Base-by-base conservation (phyloP, 345 rosid species). In the Eucalyptus lansdowneana region DNA sequence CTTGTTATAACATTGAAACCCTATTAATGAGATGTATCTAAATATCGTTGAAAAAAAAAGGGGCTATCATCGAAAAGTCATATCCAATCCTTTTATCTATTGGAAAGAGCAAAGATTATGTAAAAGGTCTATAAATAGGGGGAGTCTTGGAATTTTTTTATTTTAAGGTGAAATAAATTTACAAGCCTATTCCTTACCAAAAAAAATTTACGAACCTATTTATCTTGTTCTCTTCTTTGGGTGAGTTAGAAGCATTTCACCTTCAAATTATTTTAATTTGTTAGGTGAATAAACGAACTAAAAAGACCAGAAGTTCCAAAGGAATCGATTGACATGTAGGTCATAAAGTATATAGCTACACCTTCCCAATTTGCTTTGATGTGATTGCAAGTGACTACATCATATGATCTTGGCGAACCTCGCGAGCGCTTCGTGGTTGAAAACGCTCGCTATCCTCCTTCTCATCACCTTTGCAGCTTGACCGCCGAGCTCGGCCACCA, bases 301-400 rank as follows among this genome's bases (percentile, higher is more conserved):
- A 13, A 62, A 12, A 27, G 69, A 62, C 9, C 69, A 62, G 9
- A 62, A 12, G 34, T 62, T 62, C 4, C 9, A 13, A 58, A 25
- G 69, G 16, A 13, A 27, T 27, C 15, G 31, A 60, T 62, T 29
- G 69, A 29, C 34, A 62, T 29, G 80, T 17, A 69, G 24, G 37
- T 69, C 44, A 34, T 69, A 34, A 34, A 19, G 44, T 34, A 14
- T 69, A 34, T 16, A 69, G 80, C 80, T 69, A 80, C 86, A 90
- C 91, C 91, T 88, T 90, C 56, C 91, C 91, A 89, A 19, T 89
- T 86, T 34, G 90, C 47, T 51, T 29, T 19, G 27, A 90, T 50
- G 42, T 87, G 91, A 27, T 58, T 19, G 10, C 80, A 27, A 34
- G 91, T 45, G 27, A 86, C 89, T 65, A 42, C 86, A 62, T 15